Percentiles rank a stretch among this genome's conserved stretches.
Conservation (phyloP, 345 rosid species). For the Eucalyptus decipiens region DNA sequence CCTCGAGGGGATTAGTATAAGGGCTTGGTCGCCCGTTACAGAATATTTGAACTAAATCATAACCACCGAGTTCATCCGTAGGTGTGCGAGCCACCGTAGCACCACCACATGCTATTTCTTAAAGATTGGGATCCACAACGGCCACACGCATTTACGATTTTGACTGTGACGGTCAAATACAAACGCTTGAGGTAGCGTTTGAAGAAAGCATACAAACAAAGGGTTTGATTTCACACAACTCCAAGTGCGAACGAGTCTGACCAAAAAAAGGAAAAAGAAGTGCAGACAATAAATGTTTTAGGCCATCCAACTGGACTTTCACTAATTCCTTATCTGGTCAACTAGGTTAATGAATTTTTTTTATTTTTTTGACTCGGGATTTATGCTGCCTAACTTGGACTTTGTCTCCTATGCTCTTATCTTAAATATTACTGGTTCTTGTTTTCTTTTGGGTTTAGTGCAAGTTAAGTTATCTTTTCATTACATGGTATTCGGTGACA, state of each 20-base stretch:
- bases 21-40: neutral
- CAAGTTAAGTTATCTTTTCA: neutral
- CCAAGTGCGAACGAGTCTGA: neutral
- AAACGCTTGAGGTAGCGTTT: neutral
- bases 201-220: too few species aligned
- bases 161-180: neutral
- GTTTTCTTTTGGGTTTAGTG: neutral
- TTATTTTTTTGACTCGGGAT: neutral
- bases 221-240: neutral
- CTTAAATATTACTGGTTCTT: neutral
- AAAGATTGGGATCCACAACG: neutral
- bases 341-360: neutral
- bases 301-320: neutral
- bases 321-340: neutral
- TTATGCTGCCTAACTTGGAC: neutral
- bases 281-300: too few species aligned
- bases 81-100: neutral
- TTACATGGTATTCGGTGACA: too few species aligned
- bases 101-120: neutral
- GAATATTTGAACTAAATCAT: neutral
- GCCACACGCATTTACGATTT: neutral
- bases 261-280: too few species aligned
- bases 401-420: neutral
- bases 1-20: neutral
- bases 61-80: neutral